phyloP scores from a whole-genome alignment of 176 grass and related monocot species.

The Eremochloa ophiuroides region DNA sequence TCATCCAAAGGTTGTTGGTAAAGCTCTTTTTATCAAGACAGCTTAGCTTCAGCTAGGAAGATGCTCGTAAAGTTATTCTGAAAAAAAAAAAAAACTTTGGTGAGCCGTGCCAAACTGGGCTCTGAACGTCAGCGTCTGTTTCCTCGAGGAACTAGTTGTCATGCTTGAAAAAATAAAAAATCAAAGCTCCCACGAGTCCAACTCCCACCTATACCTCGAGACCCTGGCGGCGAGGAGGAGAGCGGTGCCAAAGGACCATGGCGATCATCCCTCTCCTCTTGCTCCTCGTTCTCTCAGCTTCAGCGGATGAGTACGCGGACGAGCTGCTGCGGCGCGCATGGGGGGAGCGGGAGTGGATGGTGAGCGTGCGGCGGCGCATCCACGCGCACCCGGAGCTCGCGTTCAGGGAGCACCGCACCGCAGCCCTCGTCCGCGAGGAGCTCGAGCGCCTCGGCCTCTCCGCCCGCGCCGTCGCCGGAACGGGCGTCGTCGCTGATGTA shows the following conservation, averaged over 20 bases:
- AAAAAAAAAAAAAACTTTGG: no score
- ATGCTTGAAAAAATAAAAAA: neutral
- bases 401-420: slow-evolving; percentile 75
- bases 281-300: neutral
- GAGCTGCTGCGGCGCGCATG: slow-evolving; percentile 58
- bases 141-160: neutral
- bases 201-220: no score
- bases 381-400: slow-evolving; percentile 87
- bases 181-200: neutral
- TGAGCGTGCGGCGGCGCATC: slow-evolving; percentile 64
- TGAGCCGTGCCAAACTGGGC: no score
- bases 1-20: no score
- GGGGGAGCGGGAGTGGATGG: slow-evolving; percentile 60
- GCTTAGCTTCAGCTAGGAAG: no score
- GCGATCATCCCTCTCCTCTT: slow-evolving; percentile 6
- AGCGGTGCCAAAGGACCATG: neutral
- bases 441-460: slow-evolving; percentile 61
- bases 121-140: neutral
- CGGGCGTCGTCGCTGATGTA: slow-evolving; percentile 67
- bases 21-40: no score
- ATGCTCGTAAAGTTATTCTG: no score
- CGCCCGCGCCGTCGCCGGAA: slow-evolving; percentile 49
- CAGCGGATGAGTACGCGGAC: slow-evolving; percentile 38
- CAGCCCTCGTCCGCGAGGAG: slow-evolving; percentile 68
- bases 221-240: neutral